Base-by-base conservation (phyloP, 495 filamentous ascomycete species). In the Aspergillus panamensis region DNA sequence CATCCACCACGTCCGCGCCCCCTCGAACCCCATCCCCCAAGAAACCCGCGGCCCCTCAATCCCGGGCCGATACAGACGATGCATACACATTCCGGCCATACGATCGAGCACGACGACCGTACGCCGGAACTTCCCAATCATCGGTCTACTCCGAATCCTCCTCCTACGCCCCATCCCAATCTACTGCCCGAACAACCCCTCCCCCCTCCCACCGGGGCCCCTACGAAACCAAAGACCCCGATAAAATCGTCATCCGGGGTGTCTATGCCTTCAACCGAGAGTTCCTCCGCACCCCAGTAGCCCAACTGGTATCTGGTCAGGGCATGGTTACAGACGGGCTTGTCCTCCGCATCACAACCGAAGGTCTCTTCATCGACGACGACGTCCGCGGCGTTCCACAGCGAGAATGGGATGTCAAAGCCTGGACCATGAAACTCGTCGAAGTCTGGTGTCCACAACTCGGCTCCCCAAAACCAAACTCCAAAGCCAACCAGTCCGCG, bases 351-450 rank as follows among this genome's bases (percentile, higher is more conserved):
- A 90, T 96, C 64, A 90, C 85, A 2, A 92, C 87, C 3, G 94
- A 96, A 69, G 94, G 94, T 4, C 82, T 97, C 33, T 97, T 97
- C 70, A 90, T 98, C 62, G 94, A 98, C 67, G 95, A 97, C 68
- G 94, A 96, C 63, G 77, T 96, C 37, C 84, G 91, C 16, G 85
- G 85, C 40, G 87, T 96, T 3, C 84, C 87, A 17, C 91, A 96
- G 69, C 82, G 94, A 48, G 95, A 97, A 74, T 98, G 95, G 95
- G 94, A 98, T 68, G 82, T 97, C 70, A 97, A 97, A 68, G 92
- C 93, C 16, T 97, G 94, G 94, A 96, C 90, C 12, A 82, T 98
- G 73, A 96, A 92, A 71, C 77, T 86, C 25, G 84, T 94, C 62
- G 94, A 98, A 78, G 86, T 97, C 69, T 92, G 90, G 84, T 92